phyloP scores from a whole-genome alignment of 176 grass and related monocot genomes.

The Zoysia pacifica region DNA sequence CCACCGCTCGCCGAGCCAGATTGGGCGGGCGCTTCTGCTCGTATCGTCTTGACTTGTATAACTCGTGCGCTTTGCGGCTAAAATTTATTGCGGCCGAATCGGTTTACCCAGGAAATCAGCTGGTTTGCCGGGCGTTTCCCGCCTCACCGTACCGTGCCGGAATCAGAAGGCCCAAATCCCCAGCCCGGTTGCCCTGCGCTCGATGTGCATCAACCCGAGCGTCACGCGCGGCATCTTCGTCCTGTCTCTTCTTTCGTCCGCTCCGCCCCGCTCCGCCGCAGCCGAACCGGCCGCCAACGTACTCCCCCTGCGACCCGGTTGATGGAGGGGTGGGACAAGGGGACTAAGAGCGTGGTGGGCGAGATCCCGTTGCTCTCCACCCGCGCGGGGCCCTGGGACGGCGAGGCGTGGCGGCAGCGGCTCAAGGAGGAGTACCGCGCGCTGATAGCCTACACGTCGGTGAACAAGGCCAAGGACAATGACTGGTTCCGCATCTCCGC shows the following conservation, averaged over 20 bases:
- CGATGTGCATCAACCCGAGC: neutral
- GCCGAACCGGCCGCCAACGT: slow-evolving; percentile 7
- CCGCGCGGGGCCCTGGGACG: slow-evolving; percentile 86
- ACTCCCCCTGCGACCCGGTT: neutral
- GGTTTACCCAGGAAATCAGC: too few species aligned
- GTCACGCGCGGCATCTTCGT: neutral
- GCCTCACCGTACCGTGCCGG: neutral
- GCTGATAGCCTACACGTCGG: slow-evolving; percentile 80
- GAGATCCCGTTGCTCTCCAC: slow-evolving; percentile 86
- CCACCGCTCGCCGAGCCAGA: too few species aligned
- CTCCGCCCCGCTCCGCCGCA: neutral
- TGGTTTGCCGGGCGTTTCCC: too few species aligned
- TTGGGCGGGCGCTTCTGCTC: too few species aligned
- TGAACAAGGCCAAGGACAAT: slow-evolving; percentile 97
- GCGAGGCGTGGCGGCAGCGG: slow-evolving; percentile 79
- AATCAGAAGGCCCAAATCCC: neutral
- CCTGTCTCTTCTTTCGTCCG: neutral
- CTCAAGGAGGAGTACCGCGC: slow-evolving; percentile 99
- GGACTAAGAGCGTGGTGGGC: slow-evolving; percentile 80
- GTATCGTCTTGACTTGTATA: too few species aligned
- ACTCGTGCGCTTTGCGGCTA: too few species aligned
- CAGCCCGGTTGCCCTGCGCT: neutral
- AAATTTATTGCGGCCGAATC: too few species aligned
- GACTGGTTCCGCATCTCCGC: slow-evolving; percentile 97
- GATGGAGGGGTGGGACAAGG: slow-evolving; percentile 95